A percentile compares a stretch with the other conserved stretches of the same genome.
Evolutionary conservation across 179 eudicot genomes (phyloP).

Genomic region (Silene vulgaris): DNA sequence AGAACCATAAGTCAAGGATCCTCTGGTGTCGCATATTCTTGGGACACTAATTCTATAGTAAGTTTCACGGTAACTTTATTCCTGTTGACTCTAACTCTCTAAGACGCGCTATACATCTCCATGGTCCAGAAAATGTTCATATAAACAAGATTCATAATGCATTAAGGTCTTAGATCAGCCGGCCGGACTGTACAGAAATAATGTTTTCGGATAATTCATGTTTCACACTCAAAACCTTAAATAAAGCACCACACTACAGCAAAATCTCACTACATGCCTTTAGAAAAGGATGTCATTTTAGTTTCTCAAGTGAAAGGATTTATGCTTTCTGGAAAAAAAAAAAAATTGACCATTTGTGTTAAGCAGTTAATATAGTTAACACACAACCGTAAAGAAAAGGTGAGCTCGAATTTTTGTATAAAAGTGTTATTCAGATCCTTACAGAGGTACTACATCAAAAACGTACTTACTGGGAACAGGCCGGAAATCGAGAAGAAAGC

Average conservation of each 20-base stretch:
- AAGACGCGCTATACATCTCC: neutral
- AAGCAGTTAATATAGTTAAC: no score
- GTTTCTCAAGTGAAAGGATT: neutral
- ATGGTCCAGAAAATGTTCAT: neutral
- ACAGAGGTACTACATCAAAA: neutral
- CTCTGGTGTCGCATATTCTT: neutral
- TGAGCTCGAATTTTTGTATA: no score
- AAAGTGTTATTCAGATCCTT: no score
- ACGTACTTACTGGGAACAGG: slow-evolving; percentile 72
- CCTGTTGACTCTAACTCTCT: neutral
- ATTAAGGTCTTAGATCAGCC: neutral
- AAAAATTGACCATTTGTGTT: no score
- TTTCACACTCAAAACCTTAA: neutral
- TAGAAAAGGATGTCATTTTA: neutral
- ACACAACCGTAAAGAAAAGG: no score
- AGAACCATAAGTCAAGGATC: neutral
- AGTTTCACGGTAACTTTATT: neutral
- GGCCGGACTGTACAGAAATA: neutral
- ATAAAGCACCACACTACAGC: neutral
- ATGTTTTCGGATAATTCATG: neutral
- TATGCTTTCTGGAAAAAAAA: neutral
- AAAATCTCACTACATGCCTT: neutral
- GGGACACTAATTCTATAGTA: neutral
- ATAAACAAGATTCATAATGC: slow-evolving; percentile 5
- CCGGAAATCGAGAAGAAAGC: slow-evolving; percentile 89